Conservation (phyloP, 2,329 filamentous ascomycete genomes). For the Aspergillus ibericus region DNA sequence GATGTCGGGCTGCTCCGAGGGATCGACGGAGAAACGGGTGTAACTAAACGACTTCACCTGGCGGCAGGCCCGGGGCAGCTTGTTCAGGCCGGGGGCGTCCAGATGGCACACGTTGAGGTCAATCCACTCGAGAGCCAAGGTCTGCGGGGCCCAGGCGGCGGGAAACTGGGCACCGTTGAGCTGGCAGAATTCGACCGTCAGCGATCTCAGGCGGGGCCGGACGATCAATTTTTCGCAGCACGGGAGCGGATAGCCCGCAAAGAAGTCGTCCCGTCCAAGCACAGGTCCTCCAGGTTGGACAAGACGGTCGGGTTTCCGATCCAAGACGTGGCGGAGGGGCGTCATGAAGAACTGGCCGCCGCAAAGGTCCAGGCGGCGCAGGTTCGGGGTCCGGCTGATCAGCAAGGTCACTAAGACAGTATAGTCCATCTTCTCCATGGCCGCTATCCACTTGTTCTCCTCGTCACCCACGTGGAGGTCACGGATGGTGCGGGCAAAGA, state of each 20-base stretch:
- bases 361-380: constrained; percentile 16
- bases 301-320: constrained; percentile 15
- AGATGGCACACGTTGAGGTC: constrained; percentile 14
- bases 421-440: constrained; percentile 11
- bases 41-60: constrained; percentile 15
- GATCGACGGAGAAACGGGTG: constrained; percentile 10
- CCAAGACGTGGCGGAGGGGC: constrained; percentile 11
- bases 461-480: constrained; percentile 14
- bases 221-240: constrained; percentile 13
- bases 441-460: constrained; percentile 18
- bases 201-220: constrained; percentile 7
- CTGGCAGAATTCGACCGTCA: constrained; percentile 16
- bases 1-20: neutral
- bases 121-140: constrained; percentile 7
- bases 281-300: constrained; percentile 14
- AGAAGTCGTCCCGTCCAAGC: constrained; percentile 7
- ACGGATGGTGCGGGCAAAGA: constrained; percentile 11
- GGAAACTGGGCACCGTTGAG: constrained; percentile 13
- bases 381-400: constrained; percentile 20
- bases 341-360: constrained; percentile 8
- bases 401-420: constrained; percentile 18
- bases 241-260: constrained; percentile 10
- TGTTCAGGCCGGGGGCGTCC: constrained; percentile 10
- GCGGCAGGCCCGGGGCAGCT: constrained; percentile 17
- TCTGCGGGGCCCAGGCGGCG: constrained; percentile 8